These are phyloP conservation scores for Nevesoporus exiguus DNA, from an alignment of 768 basidiomycete species.

Conservation along the genomic window DNA sequence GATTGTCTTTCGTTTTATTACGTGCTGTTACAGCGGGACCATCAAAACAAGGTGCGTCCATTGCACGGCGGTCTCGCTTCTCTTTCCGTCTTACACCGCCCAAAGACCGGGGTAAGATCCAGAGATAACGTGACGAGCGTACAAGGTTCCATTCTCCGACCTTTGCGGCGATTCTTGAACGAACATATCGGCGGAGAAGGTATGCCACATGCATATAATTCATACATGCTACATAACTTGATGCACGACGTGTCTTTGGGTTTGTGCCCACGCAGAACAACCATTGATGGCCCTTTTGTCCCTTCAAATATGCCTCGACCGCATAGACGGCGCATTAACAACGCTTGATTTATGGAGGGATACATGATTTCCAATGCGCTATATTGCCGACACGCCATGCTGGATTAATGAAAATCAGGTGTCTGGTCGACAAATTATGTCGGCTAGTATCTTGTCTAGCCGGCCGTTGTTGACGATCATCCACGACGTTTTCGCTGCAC, in stretches of 20 bases:
- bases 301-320: slow-evolving; percentile 46
- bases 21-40: slow-evolving; percentile 57
- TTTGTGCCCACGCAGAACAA: slow-evolving; percentile 15
- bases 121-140: slow-evolving; percentile 41
- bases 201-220: slow-evolving; percentile 10
- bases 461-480: slow-evolving; percentile 6
- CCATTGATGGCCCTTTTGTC: slow-evolving; percentile 35
- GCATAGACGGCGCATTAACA: slow-evolving; percentile 42
- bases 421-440: background rate
- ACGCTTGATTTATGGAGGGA: slow-evolving; percentile 6
- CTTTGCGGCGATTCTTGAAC: slow-evolving; percentile 39
- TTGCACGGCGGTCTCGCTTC: background rate
- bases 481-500: background rate
- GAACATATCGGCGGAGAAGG: slow-evolving; percentile 34
- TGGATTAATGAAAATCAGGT: slow-evolving; percentile 14
- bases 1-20: slow-evolving; percentile 71
- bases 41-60: slow-evolving; percentile 47
- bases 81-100: background rate
- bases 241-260: background rate
- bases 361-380: background rate
- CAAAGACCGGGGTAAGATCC: slow-evolving; percentile 53
- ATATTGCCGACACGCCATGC: background rate
- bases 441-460: background rate
- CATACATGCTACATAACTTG: background rate
- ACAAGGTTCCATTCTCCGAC: slow-evolving; percentile 43